Conservation (phyloP, 2,329 filamentous ascomycete species). For the Ophiostoma piceae region DNA sequence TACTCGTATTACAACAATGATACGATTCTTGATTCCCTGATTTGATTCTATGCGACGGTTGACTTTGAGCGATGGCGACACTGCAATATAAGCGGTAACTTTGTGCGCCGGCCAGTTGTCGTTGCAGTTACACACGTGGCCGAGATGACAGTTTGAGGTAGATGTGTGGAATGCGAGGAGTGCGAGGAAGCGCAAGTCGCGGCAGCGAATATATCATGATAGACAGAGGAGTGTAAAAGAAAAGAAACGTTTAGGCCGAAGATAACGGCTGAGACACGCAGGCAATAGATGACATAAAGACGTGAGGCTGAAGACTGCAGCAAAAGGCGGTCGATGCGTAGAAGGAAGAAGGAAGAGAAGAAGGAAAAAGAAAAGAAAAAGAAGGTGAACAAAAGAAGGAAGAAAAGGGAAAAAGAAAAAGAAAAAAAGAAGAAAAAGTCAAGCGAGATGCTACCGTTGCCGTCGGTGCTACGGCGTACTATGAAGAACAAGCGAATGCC, state of each 20-base stretch:
- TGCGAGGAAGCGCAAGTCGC: no score
- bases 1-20: neutral
- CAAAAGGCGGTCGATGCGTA: neutral
- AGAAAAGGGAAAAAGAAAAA: neutral
- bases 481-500: neutral
- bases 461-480: neutral
- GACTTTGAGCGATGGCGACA: neutral
- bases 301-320: conserved; percentile 5
- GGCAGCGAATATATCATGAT: no score
- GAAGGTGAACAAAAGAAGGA: neutral
- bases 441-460: neutral
- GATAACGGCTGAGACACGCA: neutral
- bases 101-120: neutral
- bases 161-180: no score
- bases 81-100: neutral
- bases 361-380: neutral
- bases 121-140: neutral
- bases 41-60: neutral
- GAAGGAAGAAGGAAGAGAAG: neutral
- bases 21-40: neutral
- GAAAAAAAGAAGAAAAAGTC: neutral
- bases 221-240: neutral
- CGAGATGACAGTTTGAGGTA: neutral
- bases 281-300: neutral
- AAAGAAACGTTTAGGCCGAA: neutral